Base-by-base conservation (phyloP, 306 rosid genomes). In the Macrotyloma uniflorum region DNA sequence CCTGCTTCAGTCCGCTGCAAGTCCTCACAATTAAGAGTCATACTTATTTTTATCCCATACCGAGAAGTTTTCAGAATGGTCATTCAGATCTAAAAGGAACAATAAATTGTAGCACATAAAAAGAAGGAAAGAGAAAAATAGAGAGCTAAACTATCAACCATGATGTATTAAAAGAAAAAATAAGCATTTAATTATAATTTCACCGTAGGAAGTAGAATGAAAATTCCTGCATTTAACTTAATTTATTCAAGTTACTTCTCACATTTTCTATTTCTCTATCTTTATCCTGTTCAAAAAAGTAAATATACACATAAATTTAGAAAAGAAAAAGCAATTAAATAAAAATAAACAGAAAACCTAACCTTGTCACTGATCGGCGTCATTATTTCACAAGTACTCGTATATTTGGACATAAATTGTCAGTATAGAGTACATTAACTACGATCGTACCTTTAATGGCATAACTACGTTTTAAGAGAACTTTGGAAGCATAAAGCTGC, bases 401-500 rank as follows among this genome's bases (percentile, higher is more conserved):
- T 78, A 66, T 82, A 64, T 43, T 69, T 49, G 57, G 43, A 81
- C 26, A 63, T 54, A 64, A 55, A 66, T 24, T 38, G 23, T 7
- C 24, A 67, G 49, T 12, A 45, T 32, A 19, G 42, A 19, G 33
- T 54, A 80, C 76, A 18, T 59, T 46, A 47, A 32, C 65, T 50
- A 16, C n/a, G 28, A 72, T 55, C 43, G 45, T 57, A 90, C 97
- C 97, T 90, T 87, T 92, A 85, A 80, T 80, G 73, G 92, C 92
- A 77, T 94, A 89, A 68, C 87, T 92, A 50, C 98, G 91, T 73
- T 86, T 94, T 13, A 95, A 90, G 77, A 94, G 98, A 89, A 87
- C 88, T 43, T 30, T 88, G 64, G 97, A 89, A 80, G 98, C 98
- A 79, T 92, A 92, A 23, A 90, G 92, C 83, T 92, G 98, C 86